Percentiles rank a stretch among this genome's conserved stretches.
These are phyloP conservation scores for Metschnikowia kofuensis DNA, from an alignment of 805 yeast genomes.

Conservation along the genomic window DNA sequence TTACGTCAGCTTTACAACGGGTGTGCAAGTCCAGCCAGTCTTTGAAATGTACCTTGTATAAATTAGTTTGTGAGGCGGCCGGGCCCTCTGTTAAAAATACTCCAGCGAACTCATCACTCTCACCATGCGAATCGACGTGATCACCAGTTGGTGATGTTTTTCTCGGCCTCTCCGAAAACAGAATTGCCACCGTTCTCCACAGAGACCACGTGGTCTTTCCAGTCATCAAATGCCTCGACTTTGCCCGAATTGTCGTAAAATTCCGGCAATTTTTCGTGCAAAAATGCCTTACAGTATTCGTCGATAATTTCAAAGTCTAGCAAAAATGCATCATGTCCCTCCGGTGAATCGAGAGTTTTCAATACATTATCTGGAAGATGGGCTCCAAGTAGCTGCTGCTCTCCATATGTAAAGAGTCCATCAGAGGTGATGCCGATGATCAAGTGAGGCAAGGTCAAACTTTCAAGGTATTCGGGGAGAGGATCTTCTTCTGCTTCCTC, in stretches of 20 bases:
- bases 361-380: slow-evolving; percentile 67
- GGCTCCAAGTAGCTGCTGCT: slow-evolving; percentile 80
- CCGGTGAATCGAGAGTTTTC: slow-evolving; percentile 80
- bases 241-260: slow-evolving; percentile 44
- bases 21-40: too few relatives aligned
- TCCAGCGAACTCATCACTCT: background rate
- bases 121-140: background rate
- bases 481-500: slow-evolving; percentile 29
- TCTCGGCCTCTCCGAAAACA: slow-evolving; percentile 92
- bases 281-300: slow-evolving; percentile 63
- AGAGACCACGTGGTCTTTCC: slow-evolving; percentile 37
- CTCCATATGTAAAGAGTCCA: slow-evolving; percentile 88
- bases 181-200: slow-evolving; percentile 50
- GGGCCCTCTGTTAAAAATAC: background rate
- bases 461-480: slow-evolving; percentile 51
- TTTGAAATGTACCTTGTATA: too few relatives aligned
- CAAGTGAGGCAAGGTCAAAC: slow-evolving; percentile 71
- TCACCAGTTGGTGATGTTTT: slow-evolving; percentile 84
- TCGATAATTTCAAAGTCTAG: slow-evolving; percentile 85
- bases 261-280: slow-evolving; percentile 54
- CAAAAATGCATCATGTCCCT: slow-evolving; percentile 96
- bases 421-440: slow-evolving; percentile 89
- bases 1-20: too few relatives aligned
- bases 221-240: slow-evolving; percentile 43
- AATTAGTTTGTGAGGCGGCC: too few relatives aligned